Evolutionary conservation across 163 green algal genomes (phyloP), one percentile per base, ranked within the genome.

Genomic region (Smithsoniella earleae): DNA sequence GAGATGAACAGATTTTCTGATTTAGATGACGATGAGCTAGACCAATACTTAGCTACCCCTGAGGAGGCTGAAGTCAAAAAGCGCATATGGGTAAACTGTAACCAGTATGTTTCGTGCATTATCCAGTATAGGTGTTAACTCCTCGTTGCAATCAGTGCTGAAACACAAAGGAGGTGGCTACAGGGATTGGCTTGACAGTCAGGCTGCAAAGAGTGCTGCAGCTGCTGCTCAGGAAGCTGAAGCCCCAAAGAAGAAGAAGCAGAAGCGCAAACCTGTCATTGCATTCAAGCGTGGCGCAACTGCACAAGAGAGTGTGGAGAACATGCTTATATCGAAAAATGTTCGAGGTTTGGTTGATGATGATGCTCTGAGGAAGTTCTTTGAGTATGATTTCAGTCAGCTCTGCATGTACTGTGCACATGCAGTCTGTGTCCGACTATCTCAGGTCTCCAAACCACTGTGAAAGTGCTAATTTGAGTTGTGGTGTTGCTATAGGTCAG

Each of bases 281-380:
- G 30, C 38, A 33, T 69, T 69, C 58, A 30, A 69, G 27, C 58
- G 43, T 30, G 58, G 58, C 8, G 58, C 58, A 8, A 69, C 58
- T 8, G 58, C 58, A 13, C 58, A 69, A 34, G 58, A 69, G 58
- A 69, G 58, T 38, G 58, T 69, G 25, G 58, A 69, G 58, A 30
- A 33, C 58, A 69, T 69, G 58, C 16, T 69, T 22, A 18, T 45
- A 33, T 69, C 58, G 8, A 69, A 69, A 33, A 37, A 69, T 31
- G 30, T 69, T 18, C 18, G 43, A 4, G 25, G 34, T 13, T 31
- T 30, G 40, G 27, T 69, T 5, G 43, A 69, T 34, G 22, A 38
- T 8, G 58, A 69, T 8, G 5, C 6, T 5, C 58, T 69, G n/a
- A 43, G 3, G 8, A 4, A 43, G 1, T 40, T 69, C 25, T 69